These are phyloP conservation scores for Kodamaea kakaduensis DNA, from an alignment of 805 yeast species.

Conservation along the genomic window DNA sequence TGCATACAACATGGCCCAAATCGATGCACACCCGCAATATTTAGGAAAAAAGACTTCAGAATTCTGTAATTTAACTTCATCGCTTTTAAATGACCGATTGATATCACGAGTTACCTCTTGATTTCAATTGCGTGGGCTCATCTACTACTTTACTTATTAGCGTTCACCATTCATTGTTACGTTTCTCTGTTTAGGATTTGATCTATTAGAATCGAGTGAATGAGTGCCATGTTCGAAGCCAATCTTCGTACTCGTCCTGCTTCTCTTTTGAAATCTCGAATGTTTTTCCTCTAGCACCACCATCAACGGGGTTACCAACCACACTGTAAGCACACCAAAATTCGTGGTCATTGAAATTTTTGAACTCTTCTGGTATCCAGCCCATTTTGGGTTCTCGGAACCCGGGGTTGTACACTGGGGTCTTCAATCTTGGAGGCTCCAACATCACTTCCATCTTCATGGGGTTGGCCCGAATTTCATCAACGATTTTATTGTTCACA, in stretches of 20 bases:
- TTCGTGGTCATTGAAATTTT: constrained; percentile 12
- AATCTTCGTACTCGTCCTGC: constrained; percentile 1
- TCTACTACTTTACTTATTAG: too few relatives aligned
- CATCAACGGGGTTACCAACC: constrained; percentile 20
- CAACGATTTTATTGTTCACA: constrained; percentile 5
- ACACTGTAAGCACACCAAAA: constrained; percentile 35
- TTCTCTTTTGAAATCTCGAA: background rate
- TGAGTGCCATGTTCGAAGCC: constrained; percentile 4
- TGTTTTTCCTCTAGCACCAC: constrained; percentile 1
- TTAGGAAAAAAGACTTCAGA: too few relatives aligned
- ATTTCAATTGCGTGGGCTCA: too few relatives aligned
- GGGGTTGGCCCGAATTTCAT: constrained; percentile 19
- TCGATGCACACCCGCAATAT: too few relatives aligned
- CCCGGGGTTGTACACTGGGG: constrained; percentile 14
- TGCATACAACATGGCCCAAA: too few relatives aligned
- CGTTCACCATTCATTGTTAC: too few relatives aligned
- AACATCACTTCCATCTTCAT: constrained; percentile 21
- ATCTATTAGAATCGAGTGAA: background rate
- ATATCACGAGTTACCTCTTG: too few relatives aligned
- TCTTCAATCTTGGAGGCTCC: constrained; percentile 21
- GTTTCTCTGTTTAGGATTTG: too few relatives aligned
- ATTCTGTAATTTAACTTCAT: too few relatives aligned
- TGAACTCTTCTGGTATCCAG: constrained; percentile 19
- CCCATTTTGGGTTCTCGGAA: constrained; percentile 25
- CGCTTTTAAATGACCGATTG: too few relatives aligned